These are phyloP conservation scores for Colletotrichum scovillei DNA, from an alignment of 2,329 filamentous ascomycete species.

Conservation along the genomic window DNA sequence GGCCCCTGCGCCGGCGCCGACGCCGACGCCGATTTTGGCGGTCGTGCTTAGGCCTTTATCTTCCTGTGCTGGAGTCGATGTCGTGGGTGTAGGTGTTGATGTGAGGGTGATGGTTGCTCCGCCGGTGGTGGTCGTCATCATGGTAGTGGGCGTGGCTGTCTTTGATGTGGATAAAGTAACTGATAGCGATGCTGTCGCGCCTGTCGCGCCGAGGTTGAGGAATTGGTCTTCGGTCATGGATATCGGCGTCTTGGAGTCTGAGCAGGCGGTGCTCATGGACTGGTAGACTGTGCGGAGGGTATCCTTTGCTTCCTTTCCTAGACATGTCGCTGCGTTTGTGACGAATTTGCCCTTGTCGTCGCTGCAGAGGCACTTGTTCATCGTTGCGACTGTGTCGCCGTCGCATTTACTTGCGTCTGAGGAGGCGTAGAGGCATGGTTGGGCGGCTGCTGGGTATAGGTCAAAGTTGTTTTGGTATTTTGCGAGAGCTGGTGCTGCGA, in stretches of 20 bases:
- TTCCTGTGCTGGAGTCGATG: neutral
- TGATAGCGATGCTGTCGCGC: slow-evolving; percentile 32
- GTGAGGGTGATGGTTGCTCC: slow-evolving; percentile 29
- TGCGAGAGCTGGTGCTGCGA: slow-evolving; percentile 36
- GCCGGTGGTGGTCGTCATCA: slow-evolving; percentile 23
- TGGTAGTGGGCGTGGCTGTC: slow-evolving; percentile 23
- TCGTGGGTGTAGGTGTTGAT: neutral
- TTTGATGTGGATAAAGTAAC: slow-evolving; percentile 37
- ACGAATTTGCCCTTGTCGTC: slow-evolving; percentile 61
- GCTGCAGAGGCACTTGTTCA: slow-evolving; percentile 63
- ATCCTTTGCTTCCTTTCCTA: slow-evolving; percentile 48
- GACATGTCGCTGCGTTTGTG: slow-evolving; percentile 57
- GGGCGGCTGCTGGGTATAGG: slow-evolving; percentile 53
- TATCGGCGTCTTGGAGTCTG: slow-evolving; percentile 55
- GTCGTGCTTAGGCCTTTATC: slow-evolving; percentile 45
- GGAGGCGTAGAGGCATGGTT: slow-evolving; percentile 56
- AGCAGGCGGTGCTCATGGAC: slow-evolving; percentile 57
- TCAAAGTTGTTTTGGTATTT: slow-evolving; percentile 53
- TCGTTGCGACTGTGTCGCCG: slow-evolving; percentile 48
- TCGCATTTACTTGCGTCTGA: slow-evolving; percentile 54
- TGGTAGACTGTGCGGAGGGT: slow-evolving; percentile 57
- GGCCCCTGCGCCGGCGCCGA: slow-evolving; percentile 47
- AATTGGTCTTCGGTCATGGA: slow-evolving; percentile 55
- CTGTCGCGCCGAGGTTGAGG: slow-evolving; percentile 40
- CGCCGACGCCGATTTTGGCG: slow-evolving; percentile 53